Percentiles rank a stretch among this genome's conserved stretches.
phyloP scores from a whole-genome alignment of 2,329 filamentous ascomycete genomes.

The Fusarium duplospermum region DNA sequence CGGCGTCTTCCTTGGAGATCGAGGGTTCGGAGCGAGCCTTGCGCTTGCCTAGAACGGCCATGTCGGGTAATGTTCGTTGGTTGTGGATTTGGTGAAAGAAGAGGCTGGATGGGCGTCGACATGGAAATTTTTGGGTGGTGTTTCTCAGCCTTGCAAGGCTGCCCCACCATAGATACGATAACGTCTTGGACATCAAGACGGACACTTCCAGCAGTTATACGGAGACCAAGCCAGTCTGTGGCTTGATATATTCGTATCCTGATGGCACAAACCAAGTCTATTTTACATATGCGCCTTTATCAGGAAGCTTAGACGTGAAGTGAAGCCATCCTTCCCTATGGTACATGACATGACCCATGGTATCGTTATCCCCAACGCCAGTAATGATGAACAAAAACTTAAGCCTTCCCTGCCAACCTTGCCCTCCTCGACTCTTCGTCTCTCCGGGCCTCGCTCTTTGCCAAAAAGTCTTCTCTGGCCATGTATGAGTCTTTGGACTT shows the following conservation, averaged over 20 bases:
- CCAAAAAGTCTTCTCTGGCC: constrained; percentile 73
- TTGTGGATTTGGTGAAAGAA: constrained; percentile 6
- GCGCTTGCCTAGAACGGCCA: constrained; percentile 63
- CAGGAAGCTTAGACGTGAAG: neutral
- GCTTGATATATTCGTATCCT: neutral
- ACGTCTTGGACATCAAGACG: neutral
- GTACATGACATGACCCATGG: constrained; percentile 28
- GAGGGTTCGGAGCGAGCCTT: constrained; percentile 51
- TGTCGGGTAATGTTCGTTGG: constrained; percentile 32
- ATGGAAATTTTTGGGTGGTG: constrained; percentile 33
- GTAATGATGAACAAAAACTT: neutral
- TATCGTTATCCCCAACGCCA: constrained; percentile 45
- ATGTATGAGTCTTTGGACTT: constrained; percentile 74
- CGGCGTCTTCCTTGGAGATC: constrained; percentile 64
- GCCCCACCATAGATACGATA: constrained; percentile 34
- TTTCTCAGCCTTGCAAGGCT: constrained; percentile 44
- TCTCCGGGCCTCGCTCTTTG: constrained; percentile 70
- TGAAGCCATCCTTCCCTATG: neutral
- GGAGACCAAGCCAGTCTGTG: neutral
- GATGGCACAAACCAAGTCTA: neutral
- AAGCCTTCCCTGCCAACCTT: constrained; percentile 57
- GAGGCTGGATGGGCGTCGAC: constrained; percentile 6
- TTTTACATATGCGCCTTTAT: neutral
- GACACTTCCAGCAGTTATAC: neutral
- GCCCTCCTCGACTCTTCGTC: constrained; percentile 70